phyloP scores from a whole-genome alignment of 75 land plant species.

The Sequoia sempervirens region DNA sequence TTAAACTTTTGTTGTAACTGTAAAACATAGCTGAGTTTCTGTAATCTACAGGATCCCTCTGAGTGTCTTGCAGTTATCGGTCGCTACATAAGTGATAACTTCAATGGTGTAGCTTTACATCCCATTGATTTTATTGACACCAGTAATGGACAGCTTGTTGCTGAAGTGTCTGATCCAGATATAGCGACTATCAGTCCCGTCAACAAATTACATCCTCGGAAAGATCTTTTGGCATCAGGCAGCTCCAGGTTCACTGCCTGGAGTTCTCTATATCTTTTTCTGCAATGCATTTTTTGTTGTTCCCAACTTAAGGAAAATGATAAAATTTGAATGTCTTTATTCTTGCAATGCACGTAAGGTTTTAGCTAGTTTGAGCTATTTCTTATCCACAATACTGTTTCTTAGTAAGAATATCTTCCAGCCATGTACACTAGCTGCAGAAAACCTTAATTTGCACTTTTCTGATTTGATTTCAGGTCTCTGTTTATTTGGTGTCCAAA shows the following conservation, averaged over 20 bases:
- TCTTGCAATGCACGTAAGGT: not conserved
- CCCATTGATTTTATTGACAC: slow-evolving; percentile 96
- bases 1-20: not conserved
- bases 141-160: slow-evolving; percentile 84
- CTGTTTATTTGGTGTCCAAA: slow-evolving; percentile 86
- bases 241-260: slow-evolving; percentile 71
- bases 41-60: slow-evolving; percentile 60
- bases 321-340: not conserved
- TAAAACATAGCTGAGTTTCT: not conserved
- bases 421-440: not conserved
- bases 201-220: slow-evolving; percentile 92
- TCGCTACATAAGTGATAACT: slow-evolving; percentile 93
- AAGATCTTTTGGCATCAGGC: slow-evolving; percentile 90
- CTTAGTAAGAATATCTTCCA: not conserved
- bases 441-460: slow-evolving; percentile 1
- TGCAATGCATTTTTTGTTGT: not conserved
- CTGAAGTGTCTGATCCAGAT: slow-evolving; percentile 74
- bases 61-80: slow-evolving; percentile 89
- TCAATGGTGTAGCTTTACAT: slow-evolving; percentile 81
- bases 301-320: slow-evolving; percentile 1
- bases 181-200: slow-evolving; percentile 92
- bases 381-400: not conserved
- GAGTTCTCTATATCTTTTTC: not conserved
- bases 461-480: slow-evolving; percentile 47
- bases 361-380: not conserved